Conservation (phyloP, 148 eudicot species). For the Nepenthes mirabilis region DNA sequence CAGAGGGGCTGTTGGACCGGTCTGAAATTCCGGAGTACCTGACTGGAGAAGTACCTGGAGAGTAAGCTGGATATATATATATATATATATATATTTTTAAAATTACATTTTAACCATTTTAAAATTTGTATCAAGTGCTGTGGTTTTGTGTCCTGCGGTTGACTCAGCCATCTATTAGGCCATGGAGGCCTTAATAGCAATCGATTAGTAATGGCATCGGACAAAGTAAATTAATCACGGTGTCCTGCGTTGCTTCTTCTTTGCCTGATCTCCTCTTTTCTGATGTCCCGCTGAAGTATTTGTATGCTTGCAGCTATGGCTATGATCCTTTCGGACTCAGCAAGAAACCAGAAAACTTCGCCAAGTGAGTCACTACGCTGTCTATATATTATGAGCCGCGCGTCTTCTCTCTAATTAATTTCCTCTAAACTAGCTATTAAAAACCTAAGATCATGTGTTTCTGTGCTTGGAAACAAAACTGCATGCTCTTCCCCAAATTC, state of each 20-base stretch:
- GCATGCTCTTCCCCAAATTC: too few relatives aligned
- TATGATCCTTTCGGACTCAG: conserved; percentile 97
- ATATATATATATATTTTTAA: not conserved
- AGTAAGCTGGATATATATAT: conserved; percentile 32
- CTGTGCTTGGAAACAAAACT: too few relatives aligned
- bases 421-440: too few relatives aligned
- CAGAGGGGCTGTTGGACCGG: conserved; percentile 84
- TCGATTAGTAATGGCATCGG: not conserved
- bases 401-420: too few relatives aligned
- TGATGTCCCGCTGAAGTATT: too few relatives aligned
- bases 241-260: not conserved
- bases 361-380: conserved; percentile 40
- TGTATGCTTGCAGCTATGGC: conserved; percentile 62
- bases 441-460: too few relatives aligned
- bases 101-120: not conserved
- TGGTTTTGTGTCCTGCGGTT: not conserved
- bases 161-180: too few relatives aligned
- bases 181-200: too few relatives aligned
- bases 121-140: not conserved
- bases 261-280: too few relatives aligned
- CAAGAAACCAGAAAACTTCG: conserved; percentile 96
- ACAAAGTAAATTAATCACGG: not conserved
- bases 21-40: conserved; percentile 90
- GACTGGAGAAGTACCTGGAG: conserved; percentile 94
- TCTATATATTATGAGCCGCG: too few relatives aligned